Percentiles rank a stretch among this genome's conserved stretches.
Evolutionary conservation across 176 grass and related monocot genomes (phyloP).

Genomic region (Leersia perrieri): DNA sequence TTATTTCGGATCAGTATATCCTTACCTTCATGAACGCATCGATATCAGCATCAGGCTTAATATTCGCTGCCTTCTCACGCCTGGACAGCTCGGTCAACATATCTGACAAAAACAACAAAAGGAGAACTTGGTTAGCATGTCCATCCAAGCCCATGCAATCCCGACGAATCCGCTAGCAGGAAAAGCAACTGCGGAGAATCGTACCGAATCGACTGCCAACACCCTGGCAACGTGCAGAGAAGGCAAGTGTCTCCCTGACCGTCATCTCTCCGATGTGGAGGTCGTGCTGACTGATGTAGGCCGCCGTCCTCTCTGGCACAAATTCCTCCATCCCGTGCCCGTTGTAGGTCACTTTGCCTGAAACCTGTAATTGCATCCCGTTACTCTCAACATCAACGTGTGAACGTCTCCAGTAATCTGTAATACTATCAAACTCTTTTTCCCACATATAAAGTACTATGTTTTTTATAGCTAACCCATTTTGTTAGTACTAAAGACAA

Average conservation of each 20-base stretch:
- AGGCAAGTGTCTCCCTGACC: conserved; percentile 81
- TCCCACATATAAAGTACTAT: neutral
- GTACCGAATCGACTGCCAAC: conserved; percentile 79
- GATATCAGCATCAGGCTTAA: conserved; percentile 87
- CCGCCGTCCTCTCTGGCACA: conserved; percentile 86
- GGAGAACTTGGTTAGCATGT: neutral
- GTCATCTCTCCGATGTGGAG: conserved; percentile 99
- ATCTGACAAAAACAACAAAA: conserved; percentile 43
- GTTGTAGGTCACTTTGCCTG: conserved; percentile 80
- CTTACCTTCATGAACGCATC: conserved; percentile 96
- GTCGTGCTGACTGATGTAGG: conserved; percentile 94
- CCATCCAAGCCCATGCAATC: conserved; percentile 6
- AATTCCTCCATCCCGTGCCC: conserved; percentile 86
- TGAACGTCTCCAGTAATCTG: neutral
- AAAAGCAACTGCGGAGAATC: neutral
- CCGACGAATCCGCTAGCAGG: neutral
- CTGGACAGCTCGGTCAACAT: conserved; percentile 81
- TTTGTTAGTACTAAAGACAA: neutral
- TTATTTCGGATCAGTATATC: neutral
- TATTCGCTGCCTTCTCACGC: conserved; percentile 87
- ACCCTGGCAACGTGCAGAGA: conserved; percentile 92
- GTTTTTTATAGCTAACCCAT: neutral
- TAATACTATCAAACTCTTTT: neutral
- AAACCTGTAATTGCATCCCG: conserved; percentile 38
- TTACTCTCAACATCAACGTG: neutral